Conservation (phyloP, 176 grass and related monocot genomes). For the Raddia distichophylla region DNA sequence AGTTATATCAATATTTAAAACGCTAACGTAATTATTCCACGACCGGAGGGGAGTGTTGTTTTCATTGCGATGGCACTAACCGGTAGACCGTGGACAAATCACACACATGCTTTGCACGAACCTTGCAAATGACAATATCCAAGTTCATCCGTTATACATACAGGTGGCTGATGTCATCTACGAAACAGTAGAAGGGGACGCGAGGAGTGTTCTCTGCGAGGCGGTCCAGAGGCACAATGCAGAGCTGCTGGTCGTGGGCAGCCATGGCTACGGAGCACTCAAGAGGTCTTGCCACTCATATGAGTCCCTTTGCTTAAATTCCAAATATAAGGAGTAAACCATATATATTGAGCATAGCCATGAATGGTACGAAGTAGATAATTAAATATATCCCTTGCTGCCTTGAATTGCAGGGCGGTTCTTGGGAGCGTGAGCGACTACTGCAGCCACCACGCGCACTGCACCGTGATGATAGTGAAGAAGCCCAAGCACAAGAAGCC, state of each 20-base stretch:
- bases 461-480: slow-evolving; percentile 92
- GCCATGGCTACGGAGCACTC: slow-evolving; percentile 74
- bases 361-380: too few relatives aligned
- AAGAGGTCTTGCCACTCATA: slow-evolving; percentile 49
- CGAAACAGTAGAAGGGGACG: slow-evolving; percentile 67
- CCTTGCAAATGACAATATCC: too few relatives aligned
- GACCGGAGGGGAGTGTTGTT: too few relatives aligned
- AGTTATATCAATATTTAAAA: too few relatives aligned
- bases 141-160: too few relatives aligned
- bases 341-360: too few relatives aligned
- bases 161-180: slow-evolving; percentile 61
- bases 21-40: too few relatives aligned
- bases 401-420: slow-evolving; percentile 49
- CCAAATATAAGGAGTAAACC: too few relatives aligned
- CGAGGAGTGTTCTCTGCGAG: slow-evolving; percentile 74
- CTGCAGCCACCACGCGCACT: slow-evolving; percentile 84
- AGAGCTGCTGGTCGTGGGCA: slow-evolving; percentile 72
- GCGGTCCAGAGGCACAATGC: slow-evolving; percentile 77
- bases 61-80: too few relatives aligned
- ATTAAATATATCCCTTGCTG: not conserved
- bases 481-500: slow-evolving; percentile 61
- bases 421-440: slow-evolving; percentile 94
- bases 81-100: too few relatives aligned
- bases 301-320: not conserved
- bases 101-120: too few relatives aligned